Percentiles rank a stretch among this genome's conserved stretches.
Conservation (phyloP, 108 stramenopile genomes). For the Fistulifera pelliculosa region DNA sequence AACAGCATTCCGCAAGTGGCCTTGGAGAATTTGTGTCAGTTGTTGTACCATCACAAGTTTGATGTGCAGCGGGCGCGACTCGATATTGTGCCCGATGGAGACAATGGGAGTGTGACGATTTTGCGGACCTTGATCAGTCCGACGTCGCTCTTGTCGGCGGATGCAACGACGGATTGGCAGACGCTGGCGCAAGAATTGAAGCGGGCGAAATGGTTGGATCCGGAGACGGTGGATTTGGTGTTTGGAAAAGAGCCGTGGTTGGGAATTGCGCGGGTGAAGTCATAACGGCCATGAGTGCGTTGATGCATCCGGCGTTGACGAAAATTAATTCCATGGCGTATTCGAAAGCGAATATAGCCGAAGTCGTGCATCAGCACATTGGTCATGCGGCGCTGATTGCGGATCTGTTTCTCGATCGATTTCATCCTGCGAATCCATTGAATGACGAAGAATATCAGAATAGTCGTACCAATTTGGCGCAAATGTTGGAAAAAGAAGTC, state of each 20-base stretch:
- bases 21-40: conserved; percentile 72
- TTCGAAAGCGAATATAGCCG: conserved; percentile 71
- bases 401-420: conserved; percentile 85
- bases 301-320: conserved; percentile 86
- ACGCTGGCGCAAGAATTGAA: conserved; percentile 61
- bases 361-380: neutral
- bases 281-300: conserved; percentile 80
- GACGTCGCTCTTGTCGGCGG: no score
- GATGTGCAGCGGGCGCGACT: conserved; percentile 85
- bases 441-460: conserved; percentile 34
- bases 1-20: conserved; percentile 84
- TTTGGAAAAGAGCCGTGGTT: conserved; percentile 72
- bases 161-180: conserved; percentile 11
- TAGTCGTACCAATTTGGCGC: conserved; percentile 36
- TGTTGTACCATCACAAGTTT: conserved; percentile 76
- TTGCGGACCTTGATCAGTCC: no score
- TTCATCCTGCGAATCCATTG: conserved; percentile 71
- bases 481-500: conserved; percentile 53
- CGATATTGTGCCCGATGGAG: conserved; percentile 85
- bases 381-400: conserved; percentile 19
- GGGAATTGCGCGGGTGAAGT: conserved; percentile 80
- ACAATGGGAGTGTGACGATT: conserved; percentile 87
- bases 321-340: conserved; percentile 75
- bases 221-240: conserved; percentile 77
- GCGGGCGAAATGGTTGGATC: conserved; percentile 88